Base-by-base conservation (phyloP, 129 eudicot species). In the Gnaphalium uliginosum region DNA sequence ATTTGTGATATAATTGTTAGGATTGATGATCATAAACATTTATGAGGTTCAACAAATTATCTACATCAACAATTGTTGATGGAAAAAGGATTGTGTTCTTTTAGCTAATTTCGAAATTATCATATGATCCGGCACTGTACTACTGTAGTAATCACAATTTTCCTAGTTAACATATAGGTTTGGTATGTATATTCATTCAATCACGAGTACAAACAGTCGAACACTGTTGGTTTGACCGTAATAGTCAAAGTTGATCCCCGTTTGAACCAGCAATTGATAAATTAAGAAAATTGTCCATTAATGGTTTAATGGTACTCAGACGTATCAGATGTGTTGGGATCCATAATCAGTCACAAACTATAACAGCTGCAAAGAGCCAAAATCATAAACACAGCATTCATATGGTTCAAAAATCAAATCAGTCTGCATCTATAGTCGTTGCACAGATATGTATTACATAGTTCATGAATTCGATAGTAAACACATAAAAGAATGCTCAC, bases 11-110 rank as follows among this genome's bases (percentile, higher is more conserved):
- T 24, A 32, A 33, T 6, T 71, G 72, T 71, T 68, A 39, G 50
- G 43, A 74, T 41, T n/a, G 27, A 71, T 71, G 63, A 46, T 68
- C 29, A 43, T 15, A 14, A 26, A 15, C 41, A 69, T 22, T 63
- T 7, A 64, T 14, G 37, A 3, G 8, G 26, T 66, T 32, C 17
- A 11, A 7, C 71, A 66, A 19, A 30, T 35, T 35, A 4, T 66
- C 46, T 4, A 35, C 46, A 19, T 64, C 43, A 6, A 13, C 8
- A 64, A 30, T 57, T 57, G 0, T 46, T 14, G 53, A 39, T 39
- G 13, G 14, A 10, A 39, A n/a, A 39, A 39, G 46, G 46, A 37
- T 9, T 14, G 2, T 2, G 29, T 58, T 58, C 1, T 58, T 58
- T 58, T 22, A 9, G 13, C 46, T 39, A 39, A 1, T 39, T 39